Percentiles rank a stretch among this genome's conserved stretches.
Conservation (phyloP, 2,329 filamentous ascomycete genomes). For the Aspergillus sp. region DNA sequence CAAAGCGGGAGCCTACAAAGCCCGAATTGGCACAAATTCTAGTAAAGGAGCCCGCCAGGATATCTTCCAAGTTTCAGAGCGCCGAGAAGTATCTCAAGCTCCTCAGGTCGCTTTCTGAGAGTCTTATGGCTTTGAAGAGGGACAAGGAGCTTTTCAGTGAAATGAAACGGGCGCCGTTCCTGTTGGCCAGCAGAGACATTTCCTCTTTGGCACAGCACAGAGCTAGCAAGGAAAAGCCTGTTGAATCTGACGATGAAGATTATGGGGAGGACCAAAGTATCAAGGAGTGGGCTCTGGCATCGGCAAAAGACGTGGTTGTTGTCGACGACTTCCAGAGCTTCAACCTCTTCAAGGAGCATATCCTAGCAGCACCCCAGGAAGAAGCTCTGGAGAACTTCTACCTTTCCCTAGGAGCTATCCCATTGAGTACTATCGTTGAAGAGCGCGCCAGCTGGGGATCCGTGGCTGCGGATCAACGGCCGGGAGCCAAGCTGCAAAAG, state of each 20-base stretch:
- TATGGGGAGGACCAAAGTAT: slow-evolving; percentile 57
- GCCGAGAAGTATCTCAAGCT: slow-evolving; percentile 81
- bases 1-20: slow-evolving; percentile 83
- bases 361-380: slow-evolving; percentile 85
- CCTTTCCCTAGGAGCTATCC: slow-evolving; percentile 65
- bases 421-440: slow-evolving; percentile 68
- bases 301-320: slow-evolving; percentile 64
- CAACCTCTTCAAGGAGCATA: slow-evolving; percentile 72
- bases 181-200: slow-evolving; percentile 76
- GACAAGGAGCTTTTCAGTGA: slow-evolving; percentile 70
- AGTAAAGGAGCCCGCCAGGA: slow-evolving; percentile 71
- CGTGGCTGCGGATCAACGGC: slow-evolving; percentile 56
- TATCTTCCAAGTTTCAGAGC: slow-evolving; percentile 70
- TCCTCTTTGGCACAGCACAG: slow-evolving; percentile 22
- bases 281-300: slow-evolving; percentile 69
- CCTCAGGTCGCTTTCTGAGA: slow-evolving; percentile 70
- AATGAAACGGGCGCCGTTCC: slow-evolving; percentile 66
- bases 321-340: slow-evolving; percentile 86
- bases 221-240: slow-evolving; percentile 8
- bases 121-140: slow-evolving; percentile 59
- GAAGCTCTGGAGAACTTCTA: slow-evolving; percentile 82
- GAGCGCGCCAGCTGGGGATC: slow-evolving; percentile 67
- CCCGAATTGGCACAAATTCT: slow-evolving; percentile 74
- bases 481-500: slow-evolving; percentile 63
- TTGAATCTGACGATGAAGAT: slow-evolving; percentile 39